phyloP scores from a whole-genome alignment of 208 protist genomes.

The Crithidia thermophila region DNA sequence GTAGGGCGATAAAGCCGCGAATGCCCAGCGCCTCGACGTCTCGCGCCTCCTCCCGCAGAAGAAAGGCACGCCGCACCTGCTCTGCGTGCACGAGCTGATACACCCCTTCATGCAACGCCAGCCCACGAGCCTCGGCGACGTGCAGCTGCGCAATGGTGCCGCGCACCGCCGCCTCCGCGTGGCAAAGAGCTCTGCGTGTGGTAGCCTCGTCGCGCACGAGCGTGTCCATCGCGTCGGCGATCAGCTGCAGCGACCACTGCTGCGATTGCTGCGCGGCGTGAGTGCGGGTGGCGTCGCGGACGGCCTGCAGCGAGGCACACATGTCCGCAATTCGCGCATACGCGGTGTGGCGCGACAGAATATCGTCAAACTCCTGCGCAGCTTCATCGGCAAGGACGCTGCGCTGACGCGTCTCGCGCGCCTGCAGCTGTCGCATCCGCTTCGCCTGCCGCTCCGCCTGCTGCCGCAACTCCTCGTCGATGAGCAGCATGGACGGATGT shows the following conservation, averaged over 20 bases:
- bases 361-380: conserved; percentile 3
- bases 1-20: conserved; percentile 28
- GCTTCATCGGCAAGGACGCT: conserved; percentile 22
- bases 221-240: conserved; percentile 20
- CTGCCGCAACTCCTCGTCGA: conserved; percentile 16
- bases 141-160: conserved; percentile 29
- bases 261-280: not conserved
- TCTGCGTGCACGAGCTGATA: conserved; percentile 36
- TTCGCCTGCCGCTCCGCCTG: conserved; percentile 11
- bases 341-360: not conserved
- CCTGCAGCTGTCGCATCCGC: conserved; percentile 22
- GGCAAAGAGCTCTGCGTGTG: conserved; percentile 5
- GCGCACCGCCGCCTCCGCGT: conserved; percentile 25
- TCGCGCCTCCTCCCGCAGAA: conserved; percentile 45
- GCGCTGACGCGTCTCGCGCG: conserved; percentile 31
- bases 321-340: conserved; percentile 15
- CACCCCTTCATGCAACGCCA: conserved; percentile 24
- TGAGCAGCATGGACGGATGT: not conserved
- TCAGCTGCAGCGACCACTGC: conserved; percentile 29
- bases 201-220: conserved; percentile 17
- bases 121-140: conserved; percentile 17
- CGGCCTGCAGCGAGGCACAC: conserved; percentile 4
- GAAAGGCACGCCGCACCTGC: conserved; percentile 36
- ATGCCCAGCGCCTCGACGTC: conserved; percentile 39
- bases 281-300: not conserved